Evolutionary conservation across 192 early-diverging fungal species (phyloP).

Genomic region (Coemansia asiatica): DNA sequence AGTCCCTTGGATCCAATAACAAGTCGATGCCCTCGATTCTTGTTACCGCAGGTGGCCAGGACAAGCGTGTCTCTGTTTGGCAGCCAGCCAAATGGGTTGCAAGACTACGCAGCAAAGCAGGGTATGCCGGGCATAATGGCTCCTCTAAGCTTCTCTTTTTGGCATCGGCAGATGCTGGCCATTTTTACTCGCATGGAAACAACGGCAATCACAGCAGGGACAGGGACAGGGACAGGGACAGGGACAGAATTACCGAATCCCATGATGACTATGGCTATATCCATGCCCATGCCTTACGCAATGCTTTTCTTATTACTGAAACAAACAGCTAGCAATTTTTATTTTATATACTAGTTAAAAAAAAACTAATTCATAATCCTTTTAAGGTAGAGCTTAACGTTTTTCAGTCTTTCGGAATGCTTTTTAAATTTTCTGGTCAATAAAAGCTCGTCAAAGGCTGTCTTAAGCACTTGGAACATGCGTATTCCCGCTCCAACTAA

Average conservation of each 20-base stretch:
- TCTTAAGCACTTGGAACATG: neutral
- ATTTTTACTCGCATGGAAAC: conserved; percentile 25
- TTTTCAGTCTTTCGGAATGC: neutral
- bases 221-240: too few relatives aligned
- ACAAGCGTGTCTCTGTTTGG: conserved; percentile 78
- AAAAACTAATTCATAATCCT: too few relatives aligned
- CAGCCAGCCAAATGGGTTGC: conserved; percentile 91
- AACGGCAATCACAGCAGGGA: neutral
- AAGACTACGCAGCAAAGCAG: conserved; percentile 58
- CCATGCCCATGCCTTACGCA: conserved; percentile 30
- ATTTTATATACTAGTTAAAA: too few relatives aligned
- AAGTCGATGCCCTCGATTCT: conserved; percentile 59
- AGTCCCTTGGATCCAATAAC: neutral
- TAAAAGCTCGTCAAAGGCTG: neutral
- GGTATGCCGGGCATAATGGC: conserved; percentile 6
- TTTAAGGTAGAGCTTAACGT: too few relatives aligned
- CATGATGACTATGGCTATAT: conserved; percentile 10
- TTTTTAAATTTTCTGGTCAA: neutral
- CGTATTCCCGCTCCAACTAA: neutral
- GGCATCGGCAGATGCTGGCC: conserved; percentile 28
- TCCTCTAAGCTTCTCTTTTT: conserved; percentile 30
- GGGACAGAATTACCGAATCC: too few relatives aligned
- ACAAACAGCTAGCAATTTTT: neutral
- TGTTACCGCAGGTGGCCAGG: conserved; percentile 74
- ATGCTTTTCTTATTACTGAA: conserved; percentile 39